phyloP scores from a whole-genome alignment of 371 early-diverging fungal genomes.

The Mucor irregularis region DNA sequence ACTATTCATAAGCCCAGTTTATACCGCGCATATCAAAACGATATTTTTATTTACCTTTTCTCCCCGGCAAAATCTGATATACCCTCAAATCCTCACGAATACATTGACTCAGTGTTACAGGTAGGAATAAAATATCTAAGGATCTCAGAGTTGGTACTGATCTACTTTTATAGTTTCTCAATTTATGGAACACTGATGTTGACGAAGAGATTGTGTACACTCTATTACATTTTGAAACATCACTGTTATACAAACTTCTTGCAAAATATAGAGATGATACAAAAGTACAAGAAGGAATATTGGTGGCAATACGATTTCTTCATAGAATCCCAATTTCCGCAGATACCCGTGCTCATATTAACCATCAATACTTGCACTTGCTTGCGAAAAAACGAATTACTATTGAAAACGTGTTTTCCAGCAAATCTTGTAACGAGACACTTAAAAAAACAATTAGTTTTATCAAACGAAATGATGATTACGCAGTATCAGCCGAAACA shows the following conservation, averaged over 20 bases:
- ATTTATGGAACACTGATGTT: constrained; percentile 23
- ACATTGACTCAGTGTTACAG: constrained; percentile 22
- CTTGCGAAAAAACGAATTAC: neutral
- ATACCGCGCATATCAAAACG: constrained; percentile 23
- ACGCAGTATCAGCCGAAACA: neutral
- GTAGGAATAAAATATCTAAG: too few relatives aligned
- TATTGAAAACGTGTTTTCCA: neutral
- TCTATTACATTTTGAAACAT: constrained; percentile 18
- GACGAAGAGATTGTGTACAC: constrained; percentile 23
- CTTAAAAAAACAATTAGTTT: neutral
- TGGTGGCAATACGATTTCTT: constrained; percentile 23
- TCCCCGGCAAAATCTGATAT: neutral
- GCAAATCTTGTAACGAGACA: neutral
- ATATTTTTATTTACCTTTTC: constrained; percentile 22
- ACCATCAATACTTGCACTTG: neutral
- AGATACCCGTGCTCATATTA: neutral
- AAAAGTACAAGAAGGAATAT: constrained; percentile 14
- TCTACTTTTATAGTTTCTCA: constrained; percentile 22
- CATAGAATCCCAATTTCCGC: constrained; percentile 6
- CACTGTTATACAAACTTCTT: constrained; percentile 24
- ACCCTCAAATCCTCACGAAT: neutral
- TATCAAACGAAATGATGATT: constrained; percentile 4
- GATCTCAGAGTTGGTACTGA: too few relatives aligned
- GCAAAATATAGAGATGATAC: constrained; percentile 8
- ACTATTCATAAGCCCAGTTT: neutral